phyloP scores from a whole-genome alignment of 2,329 filamentous ascomycete genomes.

The Leptodontidium sp. region DNA sequence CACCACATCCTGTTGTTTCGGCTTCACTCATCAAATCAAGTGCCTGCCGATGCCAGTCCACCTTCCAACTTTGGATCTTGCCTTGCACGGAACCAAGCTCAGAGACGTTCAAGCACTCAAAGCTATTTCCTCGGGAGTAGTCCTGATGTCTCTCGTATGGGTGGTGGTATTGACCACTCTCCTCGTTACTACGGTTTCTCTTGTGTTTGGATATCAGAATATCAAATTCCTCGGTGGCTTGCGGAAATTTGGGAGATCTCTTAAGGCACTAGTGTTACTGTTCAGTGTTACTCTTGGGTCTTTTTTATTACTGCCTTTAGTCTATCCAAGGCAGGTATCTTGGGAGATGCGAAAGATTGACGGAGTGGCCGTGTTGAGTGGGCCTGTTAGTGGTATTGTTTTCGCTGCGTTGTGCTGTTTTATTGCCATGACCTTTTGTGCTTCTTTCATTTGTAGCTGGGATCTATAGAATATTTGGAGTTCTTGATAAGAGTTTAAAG shows the following conservation, averaged over 20 bases:
- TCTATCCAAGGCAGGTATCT: not conserved
- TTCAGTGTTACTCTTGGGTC: not conserved
- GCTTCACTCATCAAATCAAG: not conserved
- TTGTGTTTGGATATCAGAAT: not conserved
- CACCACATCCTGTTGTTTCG: not conserved
- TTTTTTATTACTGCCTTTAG: not conserved
- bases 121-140: not conserved
- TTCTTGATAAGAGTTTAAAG: not conserved
- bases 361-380: not conserved
- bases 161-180: not conserved
- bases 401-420: not conserved
- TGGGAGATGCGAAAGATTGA: not conserved
- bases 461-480: not conserved
- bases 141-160: not conserved
- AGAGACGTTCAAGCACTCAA: not conserved
- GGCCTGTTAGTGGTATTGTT: not conserved
- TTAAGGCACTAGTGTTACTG: not conserved
- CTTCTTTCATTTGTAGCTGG: not conserved
- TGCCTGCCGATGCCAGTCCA: not conserved
- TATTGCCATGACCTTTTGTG: not conserved
- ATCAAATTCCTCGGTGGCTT: not conserved
- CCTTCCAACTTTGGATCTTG: not conserved
- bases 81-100: not conserved
- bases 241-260: not conserved
- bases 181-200: not conserved